Base-by-base conservation (phyloP, 257 asterid genomes). In the Rehmannia glutinosa region DNA sequence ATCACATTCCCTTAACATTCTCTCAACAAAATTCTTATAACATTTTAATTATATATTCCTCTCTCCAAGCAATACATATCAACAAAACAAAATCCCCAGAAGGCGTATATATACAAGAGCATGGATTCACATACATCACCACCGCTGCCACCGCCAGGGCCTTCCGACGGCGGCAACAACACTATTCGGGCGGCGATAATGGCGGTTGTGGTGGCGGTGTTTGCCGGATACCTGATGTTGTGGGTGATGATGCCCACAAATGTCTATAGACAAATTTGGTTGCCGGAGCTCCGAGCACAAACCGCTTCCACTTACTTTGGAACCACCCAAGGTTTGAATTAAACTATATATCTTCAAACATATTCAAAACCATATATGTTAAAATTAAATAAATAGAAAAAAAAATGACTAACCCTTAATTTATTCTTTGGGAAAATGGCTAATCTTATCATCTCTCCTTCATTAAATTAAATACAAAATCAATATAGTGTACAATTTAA, bases 251-350 rank as follows among this genome's bases (percentile, higher is more conserved):
- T 63, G 47, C 89, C 98, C 30, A 90, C 97, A 2, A 73, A 68
- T 21, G 12, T 56, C 0, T 92, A 78, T 24, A 69, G 28, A 49
- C 65, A 45, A 9, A 68, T 49, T 11, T 92, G 97, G 98, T 23
- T 75, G 66, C 86, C 80, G 4, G 51, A 71, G 58, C 75, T 92
- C 66, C 71, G 76, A 68, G 57, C 78, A 6, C 19, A 73, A 7
- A 64, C 88, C 19, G 53, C 75, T 36, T 68, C 98, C 76, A 90
- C 98, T 54, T 92, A 68, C 77, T 92, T 87, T 63, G 98, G 97
- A 70, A 60, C 83, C 33, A 63, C 13, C 25, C 93, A 87, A 82
- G 98, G 97, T 89, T 45, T 24, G 50, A 24, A 50, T 55, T n/a
- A n/a, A 33, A 2, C 6, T 49, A 11, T 21, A n/a, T 20, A n/a